Percentiles rank a stretch among this genome's conserved stretches.
phyloP scores from a whole-genome alignment of 768 basidiomycete genomes.

The Tylopilus subfusipes region DNA sequence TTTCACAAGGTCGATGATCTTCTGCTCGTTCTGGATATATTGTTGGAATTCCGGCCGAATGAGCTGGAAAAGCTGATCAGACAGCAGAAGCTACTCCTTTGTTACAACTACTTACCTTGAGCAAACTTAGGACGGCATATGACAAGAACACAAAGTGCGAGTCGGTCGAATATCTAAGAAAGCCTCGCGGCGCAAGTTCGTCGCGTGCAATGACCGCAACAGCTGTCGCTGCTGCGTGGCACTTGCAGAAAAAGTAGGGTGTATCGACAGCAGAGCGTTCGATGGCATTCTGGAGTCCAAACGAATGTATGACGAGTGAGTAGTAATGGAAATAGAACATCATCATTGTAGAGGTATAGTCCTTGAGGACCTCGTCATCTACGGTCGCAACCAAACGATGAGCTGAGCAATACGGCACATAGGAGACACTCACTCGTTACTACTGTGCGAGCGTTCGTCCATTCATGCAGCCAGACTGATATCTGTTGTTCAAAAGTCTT shows the following conservation, averaged over 20 bases:
- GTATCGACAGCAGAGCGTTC: slow-evolving; percentile 72
- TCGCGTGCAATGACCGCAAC: slow-evolving; percentile 75
- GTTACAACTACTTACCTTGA: slow-evolving; percentile 62
- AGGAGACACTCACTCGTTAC: slow-evolving; percentile 16
- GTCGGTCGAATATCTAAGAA: slow-evolving; percentile 82
- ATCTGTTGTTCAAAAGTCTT: slow-evolving; percentile 83
- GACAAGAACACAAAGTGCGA: slow-evolving; percentile 87
- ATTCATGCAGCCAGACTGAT: slow-evolving; percentile 57
- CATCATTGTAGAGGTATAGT: slow-evolving; percentile 32
- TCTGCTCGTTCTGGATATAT: slow-evolving; percentile 70
- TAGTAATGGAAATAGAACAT: slow-evolving; percentile 84
- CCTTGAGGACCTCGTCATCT: slow-evolving; percentile 29
- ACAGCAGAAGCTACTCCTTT: not conserved
- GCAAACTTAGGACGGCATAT: slow-evolving; percentile 88
- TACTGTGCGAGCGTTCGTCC: slow-evolving; percentile 25
- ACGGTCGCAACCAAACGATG: not conserved
- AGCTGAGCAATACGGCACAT: not conserved
- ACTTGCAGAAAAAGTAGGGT: slow-evolving; percentile 80
- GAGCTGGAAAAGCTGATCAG: slow-evolving; percentile 46
- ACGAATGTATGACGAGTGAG: slow-evolving; percentile 88
- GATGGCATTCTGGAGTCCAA: slow-evolving; percentile 94
- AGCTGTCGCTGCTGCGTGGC: slow-evolving; percentile 66
- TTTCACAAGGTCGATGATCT: slow-evolving; percentile 64
- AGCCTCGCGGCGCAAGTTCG: slow-evolving; percentile 71
- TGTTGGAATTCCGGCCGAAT: slow-evolving; percentile 80